A percentile compares a stretch with the other conserved stretches of the same genome.
Evolutionary conservation across 352 stramenopile species (phyloP).

Genomic region (Thalassiosira exigua): DNA sequence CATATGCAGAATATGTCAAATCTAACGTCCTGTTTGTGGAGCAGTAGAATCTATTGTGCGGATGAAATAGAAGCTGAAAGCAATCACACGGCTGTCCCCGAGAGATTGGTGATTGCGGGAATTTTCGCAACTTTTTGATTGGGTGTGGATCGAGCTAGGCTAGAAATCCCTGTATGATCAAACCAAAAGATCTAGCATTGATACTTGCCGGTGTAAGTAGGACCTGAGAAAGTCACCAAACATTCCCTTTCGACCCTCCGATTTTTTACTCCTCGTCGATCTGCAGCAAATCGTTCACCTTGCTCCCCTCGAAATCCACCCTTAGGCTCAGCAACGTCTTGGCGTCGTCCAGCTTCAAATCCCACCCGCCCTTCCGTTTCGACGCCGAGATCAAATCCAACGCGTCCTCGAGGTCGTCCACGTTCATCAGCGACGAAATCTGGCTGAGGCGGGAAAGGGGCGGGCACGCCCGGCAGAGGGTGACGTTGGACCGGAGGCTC

Average conservation of each 20-base stretch:
- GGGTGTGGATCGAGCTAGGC: too few relatives aligned
- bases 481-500: conserved; percentile 71
- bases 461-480: conserved; percentile 65
- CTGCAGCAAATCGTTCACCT: conserved; percentile 77
- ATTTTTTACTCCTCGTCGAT: conserved; percentile 38
- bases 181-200: too few relatives aligned
- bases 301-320: conserved; percentile 76
- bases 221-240: too few relatives aligned
- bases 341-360: conserved; percentile 81
- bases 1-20: too few relatives aligned
- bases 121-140: too few relatives aligned
- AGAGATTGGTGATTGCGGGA: too few relatives aligned
- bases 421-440: conserved; percentile 79
- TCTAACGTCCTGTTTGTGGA: too few relatives aligned
- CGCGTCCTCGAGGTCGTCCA: conserved; percentile 83
- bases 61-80: too few relatives aligned
- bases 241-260: not conserved
- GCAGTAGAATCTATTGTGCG: too few relatives aligned
- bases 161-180: too few relatives aligned
- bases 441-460: conserved; percentile 74
- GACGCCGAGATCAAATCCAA: conserved; percentile 81
- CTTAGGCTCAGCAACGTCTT: conserved; percentile 71
- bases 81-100: too few relatives aligned
- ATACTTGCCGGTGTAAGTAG: too few relatives aligned
- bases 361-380: conserved; percentile 80